phyloP scores from a whole-genome alignment of 2,329 filamentous ascomycete genomes.

The Polychaeton citri region DNA sequence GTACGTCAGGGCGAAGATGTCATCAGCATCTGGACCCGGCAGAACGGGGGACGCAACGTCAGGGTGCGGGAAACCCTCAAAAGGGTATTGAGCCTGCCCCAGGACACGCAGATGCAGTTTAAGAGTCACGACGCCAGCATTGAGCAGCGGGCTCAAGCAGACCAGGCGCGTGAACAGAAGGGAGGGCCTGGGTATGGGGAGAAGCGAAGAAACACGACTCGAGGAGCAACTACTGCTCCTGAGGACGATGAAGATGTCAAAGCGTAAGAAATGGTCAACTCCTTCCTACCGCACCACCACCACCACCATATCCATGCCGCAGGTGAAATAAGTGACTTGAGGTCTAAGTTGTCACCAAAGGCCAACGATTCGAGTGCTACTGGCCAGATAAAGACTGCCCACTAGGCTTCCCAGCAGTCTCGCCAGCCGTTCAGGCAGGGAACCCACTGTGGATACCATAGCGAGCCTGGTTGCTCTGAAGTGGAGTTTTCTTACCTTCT shows the following conservation, averaged over 20 bases:
- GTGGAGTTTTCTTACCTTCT: no score
- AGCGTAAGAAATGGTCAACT: slow-evolving; percentile 14
- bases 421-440: no score
- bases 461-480: no score
- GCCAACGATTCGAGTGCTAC: no score
- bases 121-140: slow-evolving; percentile 96
- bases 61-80: slow-evolving; percentile 98
- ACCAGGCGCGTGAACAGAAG: slow-evolving; percentile 85
- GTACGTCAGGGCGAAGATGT: slow-evolving; percentile 94
- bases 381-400: no score
- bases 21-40: slow-evolving; percentile 93
- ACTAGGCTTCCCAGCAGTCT: no score
- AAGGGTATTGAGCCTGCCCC: slow-evolving; percentile 70
- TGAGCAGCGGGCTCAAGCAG: slow-evolving; percentile 76
- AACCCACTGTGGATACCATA: no score
- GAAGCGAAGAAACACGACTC: slow-evolving; percentile 28
- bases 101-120: slow-evolving; percentile 84
- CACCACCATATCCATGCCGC: no score
- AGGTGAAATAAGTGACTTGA: no score
- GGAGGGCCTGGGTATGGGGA: slow-evolving; percentile 27
- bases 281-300: no score
- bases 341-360: no score
- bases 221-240: slow-evolving; percentile 2
- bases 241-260: slow-evolving; percentile 22
- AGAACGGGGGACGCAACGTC: slow-evolving; percentile 81